Evolutionary conservation across 2,329 filamentous ascomycete species (phyloP).

Genomic region (Helminthosporium solani): DNA sequence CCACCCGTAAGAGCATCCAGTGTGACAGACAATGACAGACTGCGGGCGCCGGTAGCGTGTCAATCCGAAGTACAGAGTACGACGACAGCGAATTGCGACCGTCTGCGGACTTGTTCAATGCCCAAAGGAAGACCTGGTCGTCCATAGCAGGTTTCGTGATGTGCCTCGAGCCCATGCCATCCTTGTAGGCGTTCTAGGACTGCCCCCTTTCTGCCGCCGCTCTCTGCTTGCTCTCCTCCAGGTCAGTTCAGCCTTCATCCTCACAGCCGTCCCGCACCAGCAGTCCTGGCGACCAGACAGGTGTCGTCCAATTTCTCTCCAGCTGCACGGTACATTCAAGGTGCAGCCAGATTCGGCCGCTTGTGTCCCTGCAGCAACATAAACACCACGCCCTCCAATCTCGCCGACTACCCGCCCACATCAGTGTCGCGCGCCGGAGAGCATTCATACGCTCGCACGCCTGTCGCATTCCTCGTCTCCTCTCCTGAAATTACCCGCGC

Average conservation of each 20-base stretch:
- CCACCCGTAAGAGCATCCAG: too few species aligned
- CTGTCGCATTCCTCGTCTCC: too few species aligned
- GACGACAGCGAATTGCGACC: too few species aligned
- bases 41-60: too few species aligned
- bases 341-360: background rate
- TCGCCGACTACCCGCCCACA: background rate
- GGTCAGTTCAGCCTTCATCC: background rate
- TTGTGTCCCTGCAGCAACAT: background rate
- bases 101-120: too few species aligned
- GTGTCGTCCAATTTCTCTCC: background rate
- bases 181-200: slow-evolving; percentile 8
- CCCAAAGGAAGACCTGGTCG: too few species aligned
- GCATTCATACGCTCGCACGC: too few species aligned
- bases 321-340: too few species aligned
- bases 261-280: background rate
- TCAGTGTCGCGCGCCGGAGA: too few species aligned
- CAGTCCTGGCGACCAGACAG: background rate
- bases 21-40: too few species aligned
- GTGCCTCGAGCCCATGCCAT: background rate
- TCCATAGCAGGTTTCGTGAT: background rate
- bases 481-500: slow-evolving; percentile 8
- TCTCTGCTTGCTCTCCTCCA: slow-evolving; percentile 8
- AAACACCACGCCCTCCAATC: background rate
- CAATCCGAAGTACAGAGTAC: too few species aligned
- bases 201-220: slow-evolving; percentile 1